A percentile compares a stretch with the other conserved stretches of the same genome.
Conservation (phyloP, 2,329 filamentous ascomycete species). For the Ramularia endophylla region DNA sequence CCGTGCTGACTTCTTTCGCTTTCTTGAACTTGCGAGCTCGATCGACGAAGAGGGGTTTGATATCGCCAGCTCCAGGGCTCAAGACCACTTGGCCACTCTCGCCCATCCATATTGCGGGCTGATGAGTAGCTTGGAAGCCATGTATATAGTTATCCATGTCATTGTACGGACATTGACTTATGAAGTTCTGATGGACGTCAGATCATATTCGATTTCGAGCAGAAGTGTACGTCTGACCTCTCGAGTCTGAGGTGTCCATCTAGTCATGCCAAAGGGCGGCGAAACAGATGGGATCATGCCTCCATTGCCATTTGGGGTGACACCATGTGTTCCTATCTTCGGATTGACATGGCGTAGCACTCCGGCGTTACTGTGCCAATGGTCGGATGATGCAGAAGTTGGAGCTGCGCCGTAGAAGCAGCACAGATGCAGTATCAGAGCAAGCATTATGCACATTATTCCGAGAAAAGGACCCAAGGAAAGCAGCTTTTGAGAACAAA, state of each 20-base stretch:
- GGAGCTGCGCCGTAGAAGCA: too few species aligned
- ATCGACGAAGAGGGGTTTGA: constrained; percentile 35
- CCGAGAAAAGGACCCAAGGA: too few species aligned
- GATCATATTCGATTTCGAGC: constrained; percentile 12
- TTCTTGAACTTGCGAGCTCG: constrained; percentile 40
- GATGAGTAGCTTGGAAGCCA: constrained; percentile 47
- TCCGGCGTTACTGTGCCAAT: constrained; percentile 19
- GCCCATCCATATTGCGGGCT: constrained; percentile 51
- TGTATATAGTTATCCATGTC: constrained; percentile 41
- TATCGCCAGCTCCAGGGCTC: constrained; percentile 34
- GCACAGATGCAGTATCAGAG: too few species aligned
- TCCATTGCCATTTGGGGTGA: constrained; percentile 30
- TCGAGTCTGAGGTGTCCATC: constrained; percentile 46
- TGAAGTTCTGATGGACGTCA: constrained; percentile 37
- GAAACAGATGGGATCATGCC: constrained; percentile 33
- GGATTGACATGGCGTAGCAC: constrained; percentile 29
- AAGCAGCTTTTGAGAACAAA: too few species aligned
- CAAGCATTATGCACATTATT: too few species aligned
- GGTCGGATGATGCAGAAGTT: too few species aligned
- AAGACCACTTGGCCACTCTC: constrained; percentile 44
- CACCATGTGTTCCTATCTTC: constrained; percentile 28
- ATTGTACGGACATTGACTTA: constrained; percentile 45
- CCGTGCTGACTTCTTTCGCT: constrained; percentile 38
- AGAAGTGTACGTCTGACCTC: constrained; percentile 13
- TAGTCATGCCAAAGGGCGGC: constrained; percentile 44